Evolutionary conservation across 2,329 filamentous ascomycete species (phyloP), one percentile per base, ranked within the genome.

Genomic region (Colletotrichum musae): DNA sequence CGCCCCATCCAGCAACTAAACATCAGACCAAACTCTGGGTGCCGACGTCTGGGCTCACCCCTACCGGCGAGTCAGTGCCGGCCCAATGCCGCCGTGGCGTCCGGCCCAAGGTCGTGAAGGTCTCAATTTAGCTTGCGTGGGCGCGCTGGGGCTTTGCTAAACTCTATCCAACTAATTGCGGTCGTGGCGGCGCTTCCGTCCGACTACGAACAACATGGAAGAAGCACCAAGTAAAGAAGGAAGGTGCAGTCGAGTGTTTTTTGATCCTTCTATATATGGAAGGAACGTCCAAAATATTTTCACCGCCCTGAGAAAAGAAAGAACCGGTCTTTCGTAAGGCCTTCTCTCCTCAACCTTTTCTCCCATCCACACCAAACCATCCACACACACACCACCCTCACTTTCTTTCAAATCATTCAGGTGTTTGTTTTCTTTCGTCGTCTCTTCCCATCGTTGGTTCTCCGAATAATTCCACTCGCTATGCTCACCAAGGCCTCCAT

Each of bases 121-220:
- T 36, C 60, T 39, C 67, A 70, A 67, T 70, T 36, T 48, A 57
- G 56, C 64, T 43, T 67, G 67, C 62, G 64, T 66, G 56, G 67
- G 41, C 50, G 57, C 66, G 62, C 41, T 41, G 56, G 67, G 67
- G 67, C 67, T 70, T 47, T 70, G 67, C 43, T 70, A 51, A 70
- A 70, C 67, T 57, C 28, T 70, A 58, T 70, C 52, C 26, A 47
- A 39, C 36, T 5, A 56, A 57, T 61, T 48, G 63, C 16, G n/a
- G 48, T n/a, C 6, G 43, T 28, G 15, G 26, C 61, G 45, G 13
- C 26, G 54, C 41, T 18, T 48, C n/a, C 51, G 57, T 59, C 50
- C 61, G 24, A 59, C 61, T 10, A 43, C 41, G 41, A 43, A 13
- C 41, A 43, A 36, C 32, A 36, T 36, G 32, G 7, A 36, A 10